A percentile compares a stretch with the other conserved stretches of the same genome.
Evolutionary conservation across 139 green algal species (phyloP).

Genomic region (Coccomyxa sp.): DNA sequence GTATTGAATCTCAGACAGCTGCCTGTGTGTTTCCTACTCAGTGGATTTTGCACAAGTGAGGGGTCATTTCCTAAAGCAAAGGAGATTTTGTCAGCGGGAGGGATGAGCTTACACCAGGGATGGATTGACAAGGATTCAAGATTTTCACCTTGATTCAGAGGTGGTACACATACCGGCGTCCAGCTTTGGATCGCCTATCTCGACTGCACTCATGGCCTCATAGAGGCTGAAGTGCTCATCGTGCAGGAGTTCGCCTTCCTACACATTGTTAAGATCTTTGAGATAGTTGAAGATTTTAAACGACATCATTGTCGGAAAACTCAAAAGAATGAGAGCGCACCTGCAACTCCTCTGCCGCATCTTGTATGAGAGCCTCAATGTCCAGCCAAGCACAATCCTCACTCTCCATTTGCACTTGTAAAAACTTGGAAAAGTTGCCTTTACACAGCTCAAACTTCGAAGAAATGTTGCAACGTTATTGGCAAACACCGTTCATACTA

Average conservation of each 20-base stretch:
- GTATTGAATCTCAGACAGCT: background rate
- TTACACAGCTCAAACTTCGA: no score
- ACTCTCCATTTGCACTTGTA: background rate
- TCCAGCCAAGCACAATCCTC: background rate
- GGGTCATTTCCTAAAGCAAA: background rate
- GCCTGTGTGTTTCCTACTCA: background rate
- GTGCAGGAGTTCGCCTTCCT: conserved; percentile 68
- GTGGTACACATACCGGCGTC: conserved; percentile 53
- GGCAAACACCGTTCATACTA: no score
- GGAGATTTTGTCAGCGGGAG: background rate
- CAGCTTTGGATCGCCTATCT: conserved; percentile 88
- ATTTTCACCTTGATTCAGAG: background rate
- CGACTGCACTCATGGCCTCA: conserved; percentile 86
- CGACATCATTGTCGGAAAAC: background rate
- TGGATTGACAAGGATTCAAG: background rate
- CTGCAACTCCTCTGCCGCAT: background rate
- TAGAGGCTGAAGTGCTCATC: conserved; percentile 78
- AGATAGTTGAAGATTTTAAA: background rate
- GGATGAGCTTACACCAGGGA: background rate
- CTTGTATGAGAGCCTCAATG: background rate
- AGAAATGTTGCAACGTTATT: no score
- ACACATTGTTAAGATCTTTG: background rate
- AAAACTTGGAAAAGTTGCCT: background rate
- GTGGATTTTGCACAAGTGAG: background rate
- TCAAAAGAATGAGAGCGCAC: background rate